phyloP scores from a whole-genome alignment of 306 rosid species.

The Lathyrus tuberosus region DNA sequence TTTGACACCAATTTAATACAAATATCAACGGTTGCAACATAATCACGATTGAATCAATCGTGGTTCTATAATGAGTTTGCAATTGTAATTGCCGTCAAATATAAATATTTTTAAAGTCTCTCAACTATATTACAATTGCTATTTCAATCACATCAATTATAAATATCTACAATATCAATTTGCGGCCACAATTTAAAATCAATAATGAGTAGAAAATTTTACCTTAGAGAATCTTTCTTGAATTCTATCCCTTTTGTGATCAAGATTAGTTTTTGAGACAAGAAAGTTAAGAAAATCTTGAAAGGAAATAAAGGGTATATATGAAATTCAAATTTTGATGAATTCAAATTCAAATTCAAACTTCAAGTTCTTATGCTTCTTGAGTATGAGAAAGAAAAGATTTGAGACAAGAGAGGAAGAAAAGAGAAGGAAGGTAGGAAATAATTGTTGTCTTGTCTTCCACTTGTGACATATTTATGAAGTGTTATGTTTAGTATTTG shows the following conservation, averaged over 20 bases:
- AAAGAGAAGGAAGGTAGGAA: constrained; percentile 27
- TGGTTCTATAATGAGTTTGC: not conserved
- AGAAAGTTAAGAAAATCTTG: not conserved
- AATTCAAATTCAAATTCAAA: constrained; percentile 22
- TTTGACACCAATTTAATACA: no score
- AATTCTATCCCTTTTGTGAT: constrained; percentile 17
- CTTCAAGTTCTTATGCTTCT: constrained; percentile 28
- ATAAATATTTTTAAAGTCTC: not conserved
- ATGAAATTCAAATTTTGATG: constrained; percentile 1
- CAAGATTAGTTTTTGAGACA: constrained; percentile 26
- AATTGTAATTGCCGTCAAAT: not conserved
- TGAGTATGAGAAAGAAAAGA: constrained; percentile 33
- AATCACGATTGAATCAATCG: no score
- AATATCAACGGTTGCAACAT: no score
- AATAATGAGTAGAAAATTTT: not conserved
- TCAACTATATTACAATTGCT: not conserved
- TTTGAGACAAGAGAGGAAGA: not conserved
- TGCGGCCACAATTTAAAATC: not conserved
- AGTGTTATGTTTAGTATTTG: constrained; percentile 16
- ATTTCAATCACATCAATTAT: not conserved
- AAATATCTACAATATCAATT: not conserved
- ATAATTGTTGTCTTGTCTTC: constrained; percentile 23
- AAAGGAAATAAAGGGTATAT: constrained; percentile 29
- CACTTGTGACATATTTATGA: constrained; percentile 44
- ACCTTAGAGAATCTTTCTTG: constrained; percentile 33